A percentile compares a stretch with the other conserved stretches of the same genome.
These are phyloP conservation scores for Venturia nashicola DNA, from an alignment of 2,329 filamentous ascomycete species.

Conservation along the genomic window DNA sequence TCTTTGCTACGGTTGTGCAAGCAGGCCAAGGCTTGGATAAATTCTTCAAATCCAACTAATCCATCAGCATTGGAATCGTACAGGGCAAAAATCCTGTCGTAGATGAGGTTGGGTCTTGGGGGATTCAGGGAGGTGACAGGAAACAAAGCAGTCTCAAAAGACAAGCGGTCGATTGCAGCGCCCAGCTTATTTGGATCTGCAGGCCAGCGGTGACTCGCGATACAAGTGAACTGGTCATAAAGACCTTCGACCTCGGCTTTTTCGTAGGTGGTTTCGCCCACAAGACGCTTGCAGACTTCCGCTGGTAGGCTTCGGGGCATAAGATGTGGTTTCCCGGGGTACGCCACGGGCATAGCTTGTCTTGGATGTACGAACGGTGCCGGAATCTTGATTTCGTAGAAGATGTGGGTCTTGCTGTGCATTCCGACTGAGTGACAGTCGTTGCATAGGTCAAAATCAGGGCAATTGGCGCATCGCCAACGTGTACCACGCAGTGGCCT, in stretches of 20 bases:
- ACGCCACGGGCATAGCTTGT: conserved; percentile 73
- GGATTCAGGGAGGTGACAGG: conserved; percentile 71
- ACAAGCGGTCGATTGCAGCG: conserved; percentile 81
- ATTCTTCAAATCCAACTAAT: conserved; percentile 85
- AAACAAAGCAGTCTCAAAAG: conserved; percentile 83
- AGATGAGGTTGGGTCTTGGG: conserved; percentile 74
- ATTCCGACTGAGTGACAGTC: conserved; percentile 68
- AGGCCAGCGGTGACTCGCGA: conserved; percentile 69
- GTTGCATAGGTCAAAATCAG: conserved; percentile 92
- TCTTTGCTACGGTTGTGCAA: conserved; percentile 5
- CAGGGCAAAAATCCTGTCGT: conserved; percentile 92
- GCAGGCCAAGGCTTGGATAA: conserved; percentile 35
- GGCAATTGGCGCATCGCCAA: conserved; percentile 90
- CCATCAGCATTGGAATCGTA: conserved; percentile 87
- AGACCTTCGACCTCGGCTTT: conserved; percentile 80
- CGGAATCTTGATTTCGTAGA: conserved; percentile 90
- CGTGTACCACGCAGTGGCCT: conserved; percentile 84
- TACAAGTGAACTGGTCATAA: conserved; percentile 94
- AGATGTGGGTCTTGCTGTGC: conserved; percentile 84
- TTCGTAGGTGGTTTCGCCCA: conserved; percentile 44
- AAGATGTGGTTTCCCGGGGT: conserved; percentile 74
- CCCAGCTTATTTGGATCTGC: conserved; percentile 66
- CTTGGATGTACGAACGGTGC: conserved; percentile 69
- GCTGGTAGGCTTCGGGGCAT: conserved; percentile 56
- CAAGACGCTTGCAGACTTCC: conserved; percentile 50